Conservation (phyloP, 768 basidiomycete species). For the Candolleomyces efflorescens region DNA sequence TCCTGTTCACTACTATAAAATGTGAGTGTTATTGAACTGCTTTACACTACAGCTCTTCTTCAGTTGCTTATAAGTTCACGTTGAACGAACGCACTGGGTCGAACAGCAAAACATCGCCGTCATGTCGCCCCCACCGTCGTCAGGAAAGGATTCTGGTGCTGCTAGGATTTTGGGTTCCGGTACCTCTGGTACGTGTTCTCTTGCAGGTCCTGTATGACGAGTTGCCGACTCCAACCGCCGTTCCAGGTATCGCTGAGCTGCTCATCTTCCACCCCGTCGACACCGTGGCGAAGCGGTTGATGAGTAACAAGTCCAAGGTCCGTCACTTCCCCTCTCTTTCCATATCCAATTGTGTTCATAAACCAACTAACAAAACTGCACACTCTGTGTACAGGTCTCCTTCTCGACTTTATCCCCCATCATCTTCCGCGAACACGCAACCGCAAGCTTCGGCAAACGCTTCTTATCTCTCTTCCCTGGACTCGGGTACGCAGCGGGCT, state of each 20-base stretch:
- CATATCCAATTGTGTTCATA: no score
- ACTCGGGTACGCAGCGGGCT: conserved; percentile 96
- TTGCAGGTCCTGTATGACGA: background rate
- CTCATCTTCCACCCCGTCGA: conserved; percentile 95
- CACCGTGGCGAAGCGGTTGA: conserved; percentile 96
- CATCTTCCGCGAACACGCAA: conserved; percentile 84
- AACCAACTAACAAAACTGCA: no score
- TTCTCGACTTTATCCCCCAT: conserved; percentile 61
- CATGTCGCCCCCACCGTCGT: conserved; percentile 42
- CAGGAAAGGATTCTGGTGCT: conserved; percentile 82
- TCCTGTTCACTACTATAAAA: no score
- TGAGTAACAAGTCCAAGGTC: conserved; percentile 94
- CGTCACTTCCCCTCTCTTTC: background rate
- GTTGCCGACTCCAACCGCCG: conserved; percentile 1
- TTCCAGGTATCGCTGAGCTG: conserved; percentile 86
- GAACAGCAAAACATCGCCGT: conserved; percentile 14
- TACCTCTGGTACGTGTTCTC: conserved; percentile 66
- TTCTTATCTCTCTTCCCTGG: conserved; percentile 95
- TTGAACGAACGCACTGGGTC: background rate
- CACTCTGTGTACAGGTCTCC: conserved; percentile 48
- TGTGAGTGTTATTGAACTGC: no score
- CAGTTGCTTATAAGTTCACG: no score
- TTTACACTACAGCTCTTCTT: no score
- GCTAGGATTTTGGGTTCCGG: conserved; percentile 92
- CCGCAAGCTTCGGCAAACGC: conserved; percentile 60